Base-by-base conservation (phyloP, 306 rosid species). In the Adenanthera pavonina region DNA sequence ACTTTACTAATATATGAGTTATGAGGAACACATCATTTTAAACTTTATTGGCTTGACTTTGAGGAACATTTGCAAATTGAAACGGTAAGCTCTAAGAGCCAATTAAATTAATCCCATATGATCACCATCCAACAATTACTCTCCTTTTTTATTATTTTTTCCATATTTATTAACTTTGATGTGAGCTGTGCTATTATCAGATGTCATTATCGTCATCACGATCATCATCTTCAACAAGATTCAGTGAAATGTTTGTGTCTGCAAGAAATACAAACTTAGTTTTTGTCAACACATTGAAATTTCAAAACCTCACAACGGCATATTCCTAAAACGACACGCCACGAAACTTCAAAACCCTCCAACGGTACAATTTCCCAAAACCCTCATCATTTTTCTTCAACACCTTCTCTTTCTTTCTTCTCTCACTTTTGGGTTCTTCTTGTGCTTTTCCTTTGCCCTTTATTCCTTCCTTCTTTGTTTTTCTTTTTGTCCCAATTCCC, bases 331-430 rank as follows among this genome's bases (percentile, higher is more conserved):
- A 74, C 2, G 80, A 76, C 87, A 17, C 30, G 49, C 38, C 75
- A 66, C 9, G 57, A 71, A 81, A 72, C 82, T 77, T 77, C 80
- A 80, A 83, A 64, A 66, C 83, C 79, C n/a, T 73, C 49, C 73
- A 77, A 86, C 87, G 85, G 89, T 69, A 74, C 84, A 73, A 59
- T 83, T 77, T 65, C 75, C 85, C 17, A 72, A 65, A 51, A 60
- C 8, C 48, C 73, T 8, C 41, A 66, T 36, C n/a, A 36, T 14
- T 56, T 4, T 7, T 8, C 10, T 53, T 9, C 0, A 20, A 60
- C 5, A 48, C 14, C 7, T 13, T 15, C 33, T 7, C 33, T n/a
- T 5, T 68, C 17, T 12, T 10, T 20, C 35, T 57, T 57, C 49
- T 19, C 16, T 35, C 13, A 4, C 1, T 16, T 11, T 67, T 36